A percentile compares a stretch with the other conserved stretches of the same genome.
phyloP scores from a whole-genome alignment of 148 eudicot genomes.

The Persicaria maculosa region DNA sequence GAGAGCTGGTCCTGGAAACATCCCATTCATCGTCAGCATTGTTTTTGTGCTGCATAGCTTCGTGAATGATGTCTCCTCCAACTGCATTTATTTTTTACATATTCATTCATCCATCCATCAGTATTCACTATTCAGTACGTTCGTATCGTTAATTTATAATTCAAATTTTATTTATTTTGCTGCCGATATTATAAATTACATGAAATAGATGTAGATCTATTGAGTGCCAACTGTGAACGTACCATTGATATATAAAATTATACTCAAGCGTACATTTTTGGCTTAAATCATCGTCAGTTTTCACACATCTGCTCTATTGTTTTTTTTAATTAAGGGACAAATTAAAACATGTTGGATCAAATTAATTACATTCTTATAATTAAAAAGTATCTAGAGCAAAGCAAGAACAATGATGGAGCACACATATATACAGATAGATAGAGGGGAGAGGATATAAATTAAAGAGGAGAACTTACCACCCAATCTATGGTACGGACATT shows the following conservation, averaged over 20 bases:
- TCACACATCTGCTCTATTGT: too few relatives aligned
- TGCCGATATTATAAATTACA: neutral
- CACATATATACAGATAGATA: too few relatives aligned
- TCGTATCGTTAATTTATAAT: neutral
- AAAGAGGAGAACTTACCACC: neutral
- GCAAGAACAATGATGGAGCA: neutral
- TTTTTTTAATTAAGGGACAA: too few relatives aligned
- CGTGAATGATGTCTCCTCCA: constrained; percentile 4
- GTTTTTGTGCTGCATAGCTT: constrained; percentile 26
- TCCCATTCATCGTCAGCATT: constrained; percentile 29
- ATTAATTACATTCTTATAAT: too few relatives aligned
- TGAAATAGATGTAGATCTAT: too few relatives aligned
- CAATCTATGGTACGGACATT: neutral
- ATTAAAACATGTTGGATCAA: too few relatives aligned
- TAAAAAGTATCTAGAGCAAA: neutral
- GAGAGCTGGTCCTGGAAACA: constrained; percentile 31
- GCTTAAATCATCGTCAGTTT: too few relatives aligned
- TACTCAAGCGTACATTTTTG: too few relatives aligned
- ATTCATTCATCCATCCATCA: neutral
- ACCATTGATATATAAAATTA: too few relatives aligned
- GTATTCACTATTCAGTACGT: neutral
- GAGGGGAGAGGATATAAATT: neutral
- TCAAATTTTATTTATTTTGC: neutral
- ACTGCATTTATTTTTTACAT: neutral
- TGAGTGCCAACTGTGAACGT: too few relatives aligned